Evolutionary conservation across 2,329 filamentous ascomycete genomes (phyloP).

Genomic region (Neonectria coccinea): DNA sequence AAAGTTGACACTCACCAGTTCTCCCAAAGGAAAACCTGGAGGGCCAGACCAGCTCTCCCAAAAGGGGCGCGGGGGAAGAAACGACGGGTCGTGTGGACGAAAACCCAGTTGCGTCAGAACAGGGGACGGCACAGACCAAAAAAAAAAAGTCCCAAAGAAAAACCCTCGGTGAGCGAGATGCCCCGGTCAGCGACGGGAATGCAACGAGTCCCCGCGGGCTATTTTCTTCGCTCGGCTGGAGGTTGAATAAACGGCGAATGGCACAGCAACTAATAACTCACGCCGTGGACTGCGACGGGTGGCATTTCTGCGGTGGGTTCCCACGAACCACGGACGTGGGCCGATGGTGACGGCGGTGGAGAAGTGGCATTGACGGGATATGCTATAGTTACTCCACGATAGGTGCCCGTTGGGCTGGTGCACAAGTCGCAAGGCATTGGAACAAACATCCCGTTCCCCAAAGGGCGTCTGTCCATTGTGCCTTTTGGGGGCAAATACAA

Average conservation of each 20-base stretch:
- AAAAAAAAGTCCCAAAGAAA: background rate
- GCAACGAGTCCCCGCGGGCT: background rate
- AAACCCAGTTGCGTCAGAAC: constrained; percentile 21
- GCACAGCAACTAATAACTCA: background rate
- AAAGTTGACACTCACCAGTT: background rate
- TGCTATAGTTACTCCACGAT: background rate
- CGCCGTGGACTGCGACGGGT: background rate
- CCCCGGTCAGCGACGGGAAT: constrained; percentile 17
- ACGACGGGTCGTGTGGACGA: background rate
- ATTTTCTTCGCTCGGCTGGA: background rate
- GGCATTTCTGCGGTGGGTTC: constrained; percentile 12
- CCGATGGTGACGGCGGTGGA: constrained; percentile 28
- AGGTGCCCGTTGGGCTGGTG: background rate
- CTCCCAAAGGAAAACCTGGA: background rate
- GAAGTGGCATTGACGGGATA: constrained; percentile 18
- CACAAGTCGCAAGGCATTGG: background rate
- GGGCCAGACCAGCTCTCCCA: constrained; percentile 1
- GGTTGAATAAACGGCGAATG: constrained; percentile 19
- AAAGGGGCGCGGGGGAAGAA: constrained; percentile 2
- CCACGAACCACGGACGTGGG: constrained; percentile 34
- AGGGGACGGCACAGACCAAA: constrained; percentile 14
- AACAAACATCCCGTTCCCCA: background rate
- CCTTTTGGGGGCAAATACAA: background rate
- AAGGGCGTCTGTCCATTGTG: background rate
- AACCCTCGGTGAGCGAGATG: constrained; percentile 33